Percentiles rank a stretch among this genome's conserved stretches.
Conservation (phyloP, 176 grass and related monocot species). For the Eremochloa ophiuroides region DNA sequence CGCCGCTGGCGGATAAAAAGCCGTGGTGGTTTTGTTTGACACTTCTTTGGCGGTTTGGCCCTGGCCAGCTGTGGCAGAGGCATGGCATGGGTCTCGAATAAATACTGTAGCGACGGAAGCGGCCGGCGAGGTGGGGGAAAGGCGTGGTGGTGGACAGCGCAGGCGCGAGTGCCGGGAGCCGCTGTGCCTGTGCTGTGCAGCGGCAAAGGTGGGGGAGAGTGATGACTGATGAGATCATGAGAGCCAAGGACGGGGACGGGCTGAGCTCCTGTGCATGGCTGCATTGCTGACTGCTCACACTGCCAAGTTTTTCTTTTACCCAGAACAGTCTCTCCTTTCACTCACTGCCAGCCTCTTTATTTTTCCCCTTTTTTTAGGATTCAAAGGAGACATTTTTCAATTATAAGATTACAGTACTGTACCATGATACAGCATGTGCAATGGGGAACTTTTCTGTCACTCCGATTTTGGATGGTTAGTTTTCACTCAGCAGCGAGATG, state of each 20-base stretch:
- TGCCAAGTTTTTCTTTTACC: not conserved
- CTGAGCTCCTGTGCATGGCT: not conserved
- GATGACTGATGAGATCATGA: too few relatives aligned
- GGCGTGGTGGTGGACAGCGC: not conserved
- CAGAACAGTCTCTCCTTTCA: not conserved
- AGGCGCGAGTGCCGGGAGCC: conserved; percentile 12
- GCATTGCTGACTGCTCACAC: not conserved
- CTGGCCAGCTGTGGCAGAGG: too few relatives aligned
- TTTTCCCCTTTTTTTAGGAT: too few relatives aligned
- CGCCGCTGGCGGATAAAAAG: conserved; percentile 24
- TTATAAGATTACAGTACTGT: too few relatives aligned
- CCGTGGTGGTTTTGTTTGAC: conserved; percentile 14
- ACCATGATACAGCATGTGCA: too few relatives aligned
- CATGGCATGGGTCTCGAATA: too few relatives aligned
- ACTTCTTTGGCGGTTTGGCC: too few relatives aligned
- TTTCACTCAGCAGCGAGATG: too few relatives aligned
- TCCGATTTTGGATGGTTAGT: too few relatives aligned
- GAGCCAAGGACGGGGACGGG: not conserved
- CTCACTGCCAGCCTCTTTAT: too few relatives aligned
- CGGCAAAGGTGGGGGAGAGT: not conserved
- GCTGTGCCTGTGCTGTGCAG: not conserved
- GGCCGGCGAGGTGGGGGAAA: not conserved
- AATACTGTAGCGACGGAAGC: not conserved
- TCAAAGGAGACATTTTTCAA: too few relatives aligned
- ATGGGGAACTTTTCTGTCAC: too few relatives aligned